These are phyloP conservation scores for Guyanaporus albipodus DNA, from an alignment of 768 basidiomycete genomes.

Conservation along the genomic window DNA sequence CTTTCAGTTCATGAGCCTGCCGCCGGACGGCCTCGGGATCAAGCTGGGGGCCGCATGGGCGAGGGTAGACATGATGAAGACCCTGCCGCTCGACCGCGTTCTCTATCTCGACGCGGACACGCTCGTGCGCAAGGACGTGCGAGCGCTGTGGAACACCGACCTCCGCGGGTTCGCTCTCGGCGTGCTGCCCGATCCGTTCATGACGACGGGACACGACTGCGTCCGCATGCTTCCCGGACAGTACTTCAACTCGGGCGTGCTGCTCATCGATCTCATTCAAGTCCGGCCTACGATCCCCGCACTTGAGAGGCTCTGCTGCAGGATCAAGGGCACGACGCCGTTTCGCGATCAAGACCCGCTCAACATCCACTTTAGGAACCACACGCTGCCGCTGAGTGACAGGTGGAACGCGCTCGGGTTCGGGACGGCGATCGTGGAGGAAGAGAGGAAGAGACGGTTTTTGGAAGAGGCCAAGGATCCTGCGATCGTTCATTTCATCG, in stretches of 20 bases:
- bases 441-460: slow-evolving; percentile 30
- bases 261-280: slow-evolving; percentile 46
- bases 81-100: slow-evolving; percentile 47
- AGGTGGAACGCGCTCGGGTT: slow-evolving; percentile 56
- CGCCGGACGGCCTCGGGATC: slow-evolving; percentile 25
- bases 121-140: slow-evolving; percentile 40
- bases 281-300: slow-evolving; percentile 28
- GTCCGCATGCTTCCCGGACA: too few species aligned
- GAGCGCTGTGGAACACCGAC: slow-evolving; percentile 43
- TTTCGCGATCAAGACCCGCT: slow-evolving; percentile 50
- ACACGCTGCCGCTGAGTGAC: slow-evolving; percentile 40
- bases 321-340: slow-evolving; percentile 28
- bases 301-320: slow-evolving; percentile 26
- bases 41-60: slow-evolving; percentile 41
- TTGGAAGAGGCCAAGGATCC: slow-evolving; percentile 39
- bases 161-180: slow-evolving; percentile 40
- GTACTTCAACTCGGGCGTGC: slow-evolving; percentile 57
- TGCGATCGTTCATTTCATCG: slow-evolving; percentile 54
- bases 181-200: too few species aligned
- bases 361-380: slow-evolving; percentile 42
- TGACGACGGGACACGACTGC: slow-evolving; percentile 49
- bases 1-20: slow-evolving; percentile 40
- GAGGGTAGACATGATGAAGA: slow-evolving; percentile 44
- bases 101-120: slow-evolving; percentile 54
- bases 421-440: slow-evolving; percentile 50